A percentile compares a stretch with the other conserved stretches of the same genome.
Conservation (phyloP, 192 early-diverging fungal genomes). For the Rhizophagus clarus region DNA sequence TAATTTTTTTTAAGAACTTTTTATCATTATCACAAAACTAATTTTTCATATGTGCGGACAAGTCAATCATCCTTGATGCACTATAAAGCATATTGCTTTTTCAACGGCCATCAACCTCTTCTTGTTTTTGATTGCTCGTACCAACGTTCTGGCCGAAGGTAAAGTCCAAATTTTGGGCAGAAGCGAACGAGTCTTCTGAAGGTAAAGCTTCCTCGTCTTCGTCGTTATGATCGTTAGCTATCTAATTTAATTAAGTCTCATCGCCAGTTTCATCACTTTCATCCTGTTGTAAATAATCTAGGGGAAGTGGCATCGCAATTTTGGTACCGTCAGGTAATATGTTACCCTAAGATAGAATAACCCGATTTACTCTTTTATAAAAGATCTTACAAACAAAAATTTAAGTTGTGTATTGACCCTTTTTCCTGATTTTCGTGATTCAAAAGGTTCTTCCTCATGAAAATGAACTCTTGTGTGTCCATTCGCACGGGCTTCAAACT, state of each 20-base stretch:
- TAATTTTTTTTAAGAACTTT: too few relatives aligned
- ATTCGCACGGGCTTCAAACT: too few relatives aligned
- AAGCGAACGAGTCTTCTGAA: background rate
- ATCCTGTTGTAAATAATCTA: background rate
- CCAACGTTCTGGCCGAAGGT: slow-evolving; percentile 26
- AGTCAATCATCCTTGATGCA: too few relatives aligned
- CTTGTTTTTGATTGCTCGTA: too few relatives aligned
- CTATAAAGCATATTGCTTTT: too few relatives aligned
- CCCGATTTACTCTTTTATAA: background rate
- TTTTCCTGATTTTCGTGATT: too few relatives aligned
- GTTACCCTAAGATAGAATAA: background rate
- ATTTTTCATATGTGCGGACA: too few relatives aligned
- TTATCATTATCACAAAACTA: too few relatives aligned
- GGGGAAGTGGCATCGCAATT: background rate
- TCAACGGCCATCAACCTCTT: too few relatives aligned
- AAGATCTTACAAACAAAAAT: background rate
- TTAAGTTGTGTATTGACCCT: too few relatives aligned
- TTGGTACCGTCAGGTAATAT: slow-evolving; percentile 16
- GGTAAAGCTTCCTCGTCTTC: slow-evolving; percentile 23
- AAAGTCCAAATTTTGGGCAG: slow-evolving; percentile 5
- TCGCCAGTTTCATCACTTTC: background rate
- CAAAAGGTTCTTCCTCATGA: too few relatives aligned
- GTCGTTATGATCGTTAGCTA: background rate
- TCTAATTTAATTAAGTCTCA: background rate
- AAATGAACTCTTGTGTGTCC: too few relatives aligned